Evolutionary conservation across 1,284 basidiomycete genomes (phyloP), one percentile per base, ranked within the genome.

Genomic region (Apiotrichum brassicae): DNA sequence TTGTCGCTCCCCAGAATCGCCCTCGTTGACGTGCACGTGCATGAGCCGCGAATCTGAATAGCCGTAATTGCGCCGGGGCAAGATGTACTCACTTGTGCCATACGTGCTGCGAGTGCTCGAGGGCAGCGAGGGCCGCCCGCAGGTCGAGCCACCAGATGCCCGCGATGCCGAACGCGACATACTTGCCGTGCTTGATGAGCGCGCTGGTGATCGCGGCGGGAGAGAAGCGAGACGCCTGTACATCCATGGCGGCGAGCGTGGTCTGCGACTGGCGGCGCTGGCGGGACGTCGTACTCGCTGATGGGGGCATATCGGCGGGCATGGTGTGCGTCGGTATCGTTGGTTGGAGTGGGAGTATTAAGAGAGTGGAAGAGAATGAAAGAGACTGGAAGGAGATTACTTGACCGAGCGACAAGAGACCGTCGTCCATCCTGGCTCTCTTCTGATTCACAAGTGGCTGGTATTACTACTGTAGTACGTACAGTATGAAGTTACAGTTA

Each of bases 151-250:
- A 71, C 72, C 72, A 74, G 35, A 62, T 59, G 1, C 70, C 70
- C 9, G 51, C 51, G 1, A 41, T 54, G 19, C 72, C 72, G 1
- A 59, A 47, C 7, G 59, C 38, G 26, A 74, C 62, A 43, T 71
- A 74, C 59, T 72, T 72, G 32, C 68, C 72, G 54, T 74, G 70
- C 49, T 70, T 69, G 43, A 68, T 39, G 42, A 57, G 37, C 6
- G 34, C 34, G 20, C 11, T 5, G 34, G 28, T 20, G 37, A 39
- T 25, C 6, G 18, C 42, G 19, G 43, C 20, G 14, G 30, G 30
- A 8, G 26, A 24, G 25, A 30, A 32, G 33, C 41, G 41, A 14
- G 30, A 28, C 22, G 28, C 41, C 4, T 22, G 38, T 7, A 32
- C 23, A 19, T 39, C 37, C 26, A 47, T 34, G 30, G 32, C 43